Evolutionary conservation across 345 rosid genomes (phyloP).

Genomic region (Cardamine chenopodiifolia): DNA sequence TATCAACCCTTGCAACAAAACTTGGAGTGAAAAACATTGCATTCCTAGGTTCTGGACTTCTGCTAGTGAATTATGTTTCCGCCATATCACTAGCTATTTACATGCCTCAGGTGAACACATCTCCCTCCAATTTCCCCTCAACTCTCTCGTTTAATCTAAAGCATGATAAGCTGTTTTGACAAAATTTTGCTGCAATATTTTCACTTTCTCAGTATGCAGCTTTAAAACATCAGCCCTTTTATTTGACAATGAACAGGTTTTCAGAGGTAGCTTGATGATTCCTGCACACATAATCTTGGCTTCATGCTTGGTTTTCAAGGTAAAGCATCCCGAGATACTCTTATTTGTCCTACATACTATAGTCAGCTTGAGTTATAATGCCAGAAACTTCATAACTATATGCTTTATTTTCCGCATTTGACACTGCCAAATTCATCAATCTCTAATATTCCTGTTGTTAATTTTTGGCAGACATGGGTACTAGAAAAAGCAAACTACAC

Average conservation of each 20-base stretch:
- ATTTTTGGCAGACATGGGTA: slow-evolving; percentile 65
- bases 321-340: slow-evolving; percentile 35
- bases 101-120: slow-evolving; percentile 77
- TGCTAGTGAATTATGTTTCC: slow-evolving; percentile 76
- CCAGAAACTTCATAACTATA: not conserved
- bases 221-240: not conserved
- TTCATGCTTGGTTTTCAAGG: slow-evolving; percentile 82
- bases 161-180: not conserved
- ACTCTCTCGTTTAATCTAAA: slow-evolving; percentile 5
- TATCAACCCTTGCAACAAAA: slow-evolving; percentile 88
- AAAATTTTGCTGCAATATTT: not conserved
- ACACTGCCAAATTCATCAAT: slow-evolving; percentile 7
- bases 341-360: not conserved
- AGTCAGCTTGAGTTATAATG: not conserved
- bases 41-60: slow-evolving; percentile 83
- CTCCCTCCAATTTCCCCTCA: slow-evolving; percentile 22
- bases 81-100: slow-evolving; percentile 76
- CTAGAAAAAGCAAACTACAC: slow-evolving; percentile 79
- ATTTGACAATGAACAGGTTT: slow-evolving; percentile 59
- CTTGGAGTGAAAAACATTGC: slow-evolving; percentile 96
- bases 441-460: slow-evolving; percentile 15
- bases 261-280: slow-evolving; percentile 76
- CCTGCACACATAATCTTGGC: slow-evolving; percentile 74
- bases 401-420: not conserved
- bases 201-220: slow-evolving; percentile 13